Evolutionary conservation across 1,139 yeast species (phyloP), one percentile per base, ranked within the genome.

Genomic region (Yamadazyma conglobata): DNA sequence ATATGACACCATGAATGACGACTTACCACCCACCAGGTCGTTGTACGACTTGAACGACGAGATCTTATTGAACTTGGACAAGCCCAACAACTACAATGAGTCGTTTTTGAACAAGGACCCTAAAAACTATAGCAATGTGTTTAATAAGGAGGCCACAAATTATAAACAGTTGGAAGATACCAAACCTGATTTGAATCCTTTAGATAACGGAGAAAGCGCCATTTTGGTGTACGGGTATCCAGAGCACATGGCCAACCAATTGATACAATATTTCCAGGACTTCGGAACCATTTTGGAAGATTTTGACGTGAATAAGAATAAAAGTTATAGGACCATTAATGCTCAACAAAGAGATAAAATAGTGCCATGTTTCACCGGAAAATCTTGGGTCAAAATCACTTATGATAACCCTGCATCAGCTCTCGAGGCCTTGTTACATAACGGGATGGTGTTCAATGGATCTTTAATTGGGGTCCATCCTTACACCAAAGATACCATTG

Each of bases 171-270:
- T 12, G 7, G 31, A 17, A 10, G 30, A 21, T 8, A 22, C 15
- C 10, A 36, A 20, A 21, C 30, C 25, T 30, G 44, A 33, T 15
- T 33, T 41, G 11, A 54, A 52, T 35, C 54, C 62, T 8, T 41
- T 56, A 35, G 41, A 44, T 27, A 44, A 54, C 31, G 56, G 58
- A 19, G 85, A 77, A 37, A 65, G 77, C 27, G 86, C 95, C 0
- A 84, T 91, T 2, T 60, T 88, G 24, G 87, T 89, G 9, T 88
- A 86, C 58, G 97, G 97, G 1, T 89, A 86, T 54, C 88, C 95
- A 1, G 91, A 89, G 47, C 67, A 77, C 3, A 64, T 80, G 42
- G 77, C 93, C 4, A 69, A 72, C 27, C 71, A 73, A 24, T 77
- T 91, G 2, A 71, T 91, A 27, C 73, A 75, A 31, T 86, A 81